Evolutionary conservation across 305 asterid genomes (phyloP).

Genomic region (Nicotiana rustica): DNA sequence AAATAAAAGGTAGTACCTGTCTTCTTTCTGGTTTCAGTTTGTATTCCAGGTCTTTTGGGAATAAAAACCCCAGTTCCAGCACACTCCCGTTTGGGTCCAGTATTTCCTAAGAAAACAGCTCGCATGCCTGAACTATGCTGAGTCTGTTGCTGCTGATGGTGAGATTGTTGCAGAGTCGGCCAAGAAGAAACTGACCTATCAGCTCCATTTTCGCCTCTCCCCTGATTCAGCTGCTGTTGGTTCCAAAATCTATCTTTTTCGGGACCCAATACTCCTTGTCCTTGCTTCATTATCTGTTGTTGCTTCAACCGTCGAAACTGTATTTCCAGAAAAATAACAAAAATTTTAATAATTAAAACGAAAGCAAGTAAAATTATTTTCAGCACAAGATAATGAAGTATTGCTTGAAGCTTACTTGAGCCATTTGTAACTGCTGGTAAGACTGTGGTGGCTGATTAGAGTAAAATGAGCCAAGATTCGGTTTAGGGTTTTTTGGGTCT

Average conservation of each 20-base stretch:
- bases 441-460: constrained; percentile 40
- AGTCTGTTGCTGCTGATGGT: constrained; percentile 33
- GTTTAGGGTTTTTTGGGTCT: constrained; percentile 32
- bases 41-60: constrained; percentile 61
- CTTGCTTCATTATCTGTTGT: constrained; percentile 51
- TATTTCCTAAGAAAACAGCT: constrained; percentile 62
- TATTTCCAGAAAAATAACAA: background rate
- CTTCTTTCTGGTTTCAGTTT: constrained; percentile 58
- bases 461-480: constrained; percentile 35
- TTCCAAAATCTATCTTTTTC: constrained; percentile 8
- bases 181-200: constrained; percentile 48
- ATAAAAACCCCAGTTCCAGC: constrained; percentile 92
- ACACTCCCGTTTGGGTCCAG: constrained; percentile 60
- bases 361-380: background rate
- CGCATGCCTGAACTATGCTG: constrained; percentile 64
- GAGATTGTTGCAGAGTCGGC: constrained; percentile 70
- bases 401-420: constrained; percentile 46
- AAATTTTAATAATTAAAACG: background rate
- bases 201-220: background rate
- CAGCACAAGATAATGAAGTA: background rate
- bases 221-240: background rate
- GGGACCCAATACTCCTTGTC: constrained; percentile 4
- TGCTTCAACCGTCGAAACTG: constrained; percentile 57
- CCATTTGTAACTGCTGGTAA: constrained; percentile 47
- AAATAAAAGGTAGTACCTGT: constrained; percentile 48